Evolutionary conservation across 345 rosid genomes (phyloP).

Genomic region (Gossypium mustelinum): DNA sequence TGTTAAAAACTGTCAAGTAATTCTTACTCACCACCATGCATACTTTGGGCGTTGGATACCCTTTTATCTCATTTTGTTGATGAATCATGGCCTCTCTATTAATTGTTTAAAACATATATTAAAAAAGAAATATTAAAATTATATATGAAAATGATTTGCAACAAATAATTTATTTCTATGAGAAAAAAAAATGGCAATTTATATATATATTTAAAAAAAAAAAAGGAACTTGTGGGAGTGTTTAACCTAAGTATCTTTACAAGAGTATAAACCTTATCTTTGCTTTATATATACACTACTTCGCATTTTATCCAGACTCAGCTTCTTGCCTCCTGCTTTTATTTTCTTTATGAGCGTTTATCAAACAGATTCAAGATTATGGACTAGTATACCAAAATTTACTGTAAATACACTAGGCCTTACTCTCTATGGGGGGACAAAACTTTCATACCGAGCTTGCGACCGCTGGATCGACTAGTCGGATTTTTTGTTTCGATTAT

Average conservation of each 20-base stretch:
- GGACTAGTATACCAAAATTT: slow-evolving; percentile 21
- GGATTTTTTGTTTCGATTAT: background rate
- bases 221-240: background rate
- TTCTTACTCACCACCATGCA: too few species aligned
- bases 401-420: background rate
- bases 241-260: slow-evolving; percentile 29
- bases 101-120: too few species aligned
- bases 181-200: background rate
- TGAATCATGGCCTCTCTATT: too few species aligned
- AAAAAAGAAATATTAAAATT: too few species aligned
- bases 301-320: slow-evolving; percentile 22
- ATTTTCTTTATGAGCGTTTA: slow-evolving; percentile 26
- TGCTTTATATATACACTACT: slow-evolving; percentile 50
- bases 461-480: slow-evolving; percentile 27
- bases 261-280: slow-evolving; percentile 32
- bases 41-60: too few species aligned
- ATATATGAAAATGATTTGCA: too few species aligned
- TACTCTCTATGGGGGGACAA: slow-evolving; percentile 32
- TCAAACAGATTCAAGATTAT: slow-evolving; percentile 28
- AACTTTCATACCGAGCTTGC: slow-evolving; percentile 44
- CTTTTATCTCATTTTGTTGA: too few species aligned
- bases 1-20: too few species aligned
- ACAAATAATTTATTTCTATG: background rate
- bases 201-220: background rate
- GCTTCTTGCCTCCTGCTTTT: slow-evolving; percentile 38